phyloP scores from a whole-genome alignment of 228 moss, liverwort and hornwort species.

The Sphagnum magellanicum region DNA sequence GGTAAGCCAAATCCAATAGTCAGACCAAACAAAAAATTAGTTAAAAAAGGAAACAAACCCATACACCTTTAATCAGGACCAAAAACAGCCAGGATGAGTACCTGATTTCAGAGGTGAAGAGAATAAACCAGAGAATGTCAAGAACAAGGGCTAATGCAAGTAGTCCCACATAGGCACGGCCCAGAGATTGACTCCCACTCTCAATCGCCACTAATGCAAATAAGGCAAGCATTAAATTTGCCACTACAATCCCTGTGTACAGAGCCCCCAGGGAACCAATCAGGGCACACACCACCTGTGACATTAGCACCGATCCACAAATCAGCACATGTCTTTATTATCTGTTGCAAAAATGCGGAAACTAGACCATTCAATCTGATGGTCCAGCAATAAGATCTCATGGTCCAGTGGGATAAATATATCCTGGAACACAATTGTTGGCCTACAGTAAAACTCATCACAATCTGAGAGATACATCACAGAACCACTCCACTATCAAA shows the following conservation, averaged over 20 bases:
- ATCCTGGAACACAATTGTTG: not conserved
- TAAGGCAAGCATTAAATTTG: constrained; percentile 85
- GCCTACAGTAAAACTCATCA: not conserved
- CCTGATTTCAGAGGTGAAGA: constrained; percentile 81
- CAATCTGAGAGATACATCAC: not conserved
- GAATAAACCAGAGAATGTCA: constrained; percentile 88
- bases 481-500: not conserved
- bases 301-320: constrained; percentile 1
- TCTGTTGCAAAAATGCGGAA: not conserved
- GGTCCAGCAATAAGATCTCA: not conserved
- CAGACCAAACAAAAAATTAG: not conserved
- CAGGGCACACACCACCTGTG: constrained; percentile 66
- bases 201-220: constrained; percentile 95
- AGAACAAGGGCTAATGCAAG: constrained; percentile 64
- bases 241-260: constrained; percentile 76
- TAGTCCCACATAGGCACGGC: constrained; percentile 84
- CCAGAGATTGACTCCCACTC: constrained; percentile 86
- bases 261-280: constrained; percentile 84
- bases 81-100: constrained; percentile 4
- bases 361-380: not conserved
- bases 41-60: not conserved
- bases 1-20: not conserved
- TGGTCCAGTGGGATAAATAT: not conserved
- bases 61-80: not conserved
- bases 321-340: not conserved